Evolutionary conservation across 2,329 filamentous ascomycete species (phyloP).

Genomic region (Ascochyta lentis): DNA sequence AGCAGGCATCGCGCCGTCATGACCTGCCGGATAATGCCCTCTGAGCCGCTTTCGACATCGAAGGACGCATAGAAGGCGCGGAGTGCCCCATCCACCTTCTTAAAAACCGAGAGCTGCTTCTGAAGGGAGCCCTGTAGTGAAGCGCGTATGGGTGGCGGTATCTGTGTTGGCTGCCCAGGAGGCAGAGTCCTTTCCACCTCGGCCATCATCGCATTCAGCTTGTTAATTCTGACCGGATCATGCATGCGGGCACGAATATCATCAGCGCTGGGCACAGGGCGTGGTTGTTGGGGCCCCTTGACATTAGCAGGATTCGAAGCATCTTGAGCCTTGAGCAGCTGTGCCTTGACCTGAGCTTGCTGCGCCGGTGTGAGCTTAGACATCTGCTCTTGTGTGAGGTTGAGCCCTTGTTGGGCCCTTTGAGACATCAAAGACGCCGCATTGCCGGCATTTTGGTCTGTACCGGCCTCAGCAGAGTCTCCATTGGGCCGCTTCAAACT

Average conservation of each 20-base stretch:
- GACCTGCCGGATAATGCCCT: conserved; percentile 35
- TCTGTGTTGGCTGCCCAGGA: conserved; percentile 27
- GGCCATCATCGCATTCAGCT: conserved; percentile 35
- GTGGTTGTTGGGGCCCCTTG: conserved; percentile 36
- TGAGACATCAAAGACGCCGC: conserved; percentile 43
- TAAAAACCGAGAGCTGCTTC: conserved; percentile 34
- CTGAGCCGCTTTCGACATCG: conserved; percentile 31
- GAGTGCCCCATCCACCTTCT: conserved; percentile 41
- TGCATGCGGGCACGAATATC: conserved; percentile 36
- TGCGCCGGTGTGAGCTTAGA: conserved; percentile 42
- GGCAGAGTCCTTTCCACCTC: conserved; percentile 40
- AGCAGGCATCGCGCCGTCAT: conserved; percentile 35
- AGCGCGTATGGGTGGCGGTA: conserved; percentile 31
- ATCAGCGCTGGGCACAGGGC: conserved; percentile 27
- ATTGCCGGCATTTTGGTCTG: conserved; percentile 31
- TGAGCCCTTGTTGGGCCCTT: conserved; percentile 39
- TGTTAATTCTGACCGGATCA: conserved; percentile 36
- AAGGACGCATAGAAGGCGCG: conserved; percentile 40
- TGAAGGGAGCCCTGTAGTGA: conserved; percentile 37
- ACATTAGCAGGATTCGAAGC: conserved; percentile 36
- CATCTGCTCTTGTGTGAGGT: conserved; percentile 45
- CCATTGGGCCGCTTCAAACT: conserved; percentile 51
- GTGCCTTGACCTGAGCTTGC: conserved; percentile 41
- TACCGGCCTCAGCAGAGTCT: conserved; percentile 50
- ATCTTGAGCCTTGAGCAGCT: conserved; percentile 45